Evolutionary conservation across 768 basidiomycete genomes (phyloP), one percentile per base, ranked within the genome.

Genomic region (Nevesoporus exiguus): DNA sequence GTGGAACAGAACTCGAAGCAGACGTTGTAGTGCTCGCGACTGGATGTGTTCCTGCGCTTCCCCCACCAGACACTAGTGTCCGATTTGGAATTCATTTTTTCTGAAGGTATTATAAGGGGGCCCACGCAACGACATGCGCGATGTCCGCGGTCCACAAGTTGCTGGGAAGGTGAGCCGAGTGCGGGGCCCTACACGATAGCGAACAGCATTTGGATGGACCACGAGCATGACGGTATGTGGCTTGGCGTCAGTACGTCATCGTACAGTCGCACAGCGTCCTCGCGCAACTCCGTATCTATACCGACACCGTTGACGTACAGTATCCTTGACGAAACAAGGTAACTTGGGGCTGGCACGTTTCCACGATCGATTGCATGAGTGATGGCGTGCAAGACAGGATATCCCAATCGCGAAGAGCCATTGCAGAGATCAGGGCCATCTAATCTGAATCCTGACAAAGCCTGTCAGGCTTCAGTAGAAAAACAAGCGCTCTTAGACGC

Each of bases 151-250:
- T 1, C 71, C 77, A 7, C 71, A 77, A 30, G 61, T 81, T 3
- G 75, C 72, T 0, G 63, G 74, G 50, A 71, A 76, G 63, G 71
- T 84, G 53, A 73, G 76, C 30, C 69, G 71, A 15, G 66, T 88
- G 14, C 83, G 87, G 88, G 82, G 85, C 15, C 53, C 86, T 44
- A 76, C 84, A 83, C 85, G 0, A 85, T 88, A 63, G 62, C 82
- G 25, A 68, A 74, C 1, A 75, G 79, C 2, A 60, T 63, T 21
- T 72, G 68, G 67, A 64, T 64, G 48, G 54, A 68, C 25, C 68
- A 57, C 37, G 70, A 70, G 14, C 64, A 73, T 39, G 66, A 77
- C 0, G 77, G 77, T 24, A 46, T 68, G 27, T 68, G 69, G 67
- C 68, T 70, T 19, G 60, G 55, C 25, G 11, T 66, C 17, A 69